Conservation (phyloP, 1,139 yeast genomes). For the Citeromyces siamensis region DNA sequence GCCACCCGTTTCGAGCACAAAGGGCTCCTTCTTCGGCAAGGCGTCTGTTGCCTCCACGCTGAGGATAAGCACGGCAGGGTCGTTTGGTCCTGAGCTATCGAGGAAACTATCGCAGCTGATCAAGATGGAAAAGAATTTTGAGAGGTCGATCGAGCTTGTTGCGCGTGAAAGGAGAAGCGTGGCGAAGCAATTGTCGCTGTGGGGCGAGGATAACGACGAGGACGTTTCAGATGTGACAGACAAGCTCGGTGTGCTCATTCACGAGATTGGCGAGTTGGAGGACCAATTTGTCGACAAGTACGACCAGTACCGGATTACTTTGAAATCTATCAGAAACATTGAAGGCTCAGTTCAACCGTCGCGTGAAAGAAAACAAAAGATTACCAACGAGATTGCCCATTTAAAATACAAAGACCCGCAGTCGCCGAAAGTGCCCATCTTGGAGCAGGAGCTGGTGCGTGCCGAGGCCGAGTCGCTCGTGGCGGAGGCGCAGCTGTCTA, state of each 20-base stretch:
- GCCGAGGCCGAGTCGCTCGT: conserved; percentile 87
- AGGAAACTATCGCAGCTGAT: conserved; percentile 67
- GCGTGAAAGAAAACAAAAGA: conserved; percentile 75
- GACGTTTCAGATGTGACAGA: conserved; percentile 80
- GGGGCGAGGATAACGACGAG: conserved; percentile 84
- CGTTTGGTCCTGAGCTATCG: conserved; percentile 68
- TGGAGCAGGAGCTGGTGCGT: conserved; percentile 82
- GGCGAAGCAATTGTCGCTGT: conserved; percentile 69
- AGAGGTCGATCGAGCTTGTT: conserved; percentile 69
- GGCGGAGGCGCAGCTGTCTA: conserved; percentile 83
- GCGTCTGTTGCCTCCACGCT: conserved; percentile 54
- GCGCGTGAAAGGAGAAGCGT: conserved; percentile 73
- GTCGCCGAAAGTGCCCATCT: conserved; percentile 67
- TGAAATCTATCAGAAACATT: conserved; percentile 72
- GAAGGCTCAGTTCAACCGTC: conserved; percentile 85
- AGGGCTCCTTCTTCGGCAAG: conserved; percentile 60
- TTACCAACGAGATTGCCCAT: conserved; percentile 76
- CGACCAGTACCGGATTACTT: conserved; percentile 75
- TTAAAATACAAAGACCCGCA: conserved; percentile 78
- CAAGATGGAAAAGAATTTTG: conserved; percentile 72
- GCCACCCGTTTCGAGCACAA: conserved; percentile 59
- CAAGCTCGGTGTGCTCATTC: conserved; percentile 71
- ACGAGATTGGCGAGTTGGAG: conserved; percentile 78
- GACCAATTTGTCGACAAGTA: conserved; percentile 80
- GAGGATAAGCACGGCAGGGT: conserved; percentile 63